Base-by-base conservation (phyloP, 2,329 filamentous ascomycete species). In the Ascochyta fabae region DNA sequence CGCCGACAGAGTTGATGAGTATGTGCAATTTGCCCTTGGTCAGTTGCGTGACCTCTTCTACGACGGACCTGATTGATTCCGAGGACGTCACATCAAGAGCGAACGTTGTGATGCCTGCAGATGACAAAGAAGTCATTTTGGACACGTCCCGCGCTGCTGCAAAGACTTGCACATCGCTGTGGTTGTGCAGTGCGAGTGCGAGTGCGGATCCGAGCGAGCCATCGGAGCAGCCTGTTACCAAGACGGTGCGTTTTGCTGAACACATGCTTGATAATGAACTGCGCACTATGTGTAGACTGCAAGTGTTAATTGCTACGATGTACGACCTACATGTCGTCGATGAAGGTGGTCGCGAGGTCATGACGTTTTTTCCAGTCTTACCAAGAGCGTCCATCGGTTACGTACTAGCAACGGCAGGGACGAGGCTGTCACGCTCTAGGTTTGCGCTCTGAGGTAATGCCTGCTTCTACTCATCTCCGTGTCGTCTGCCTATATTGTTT, bases 1-100 rank as follows among this genome's bases (percentile, higher is more conserved):
- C 48, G 9, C 75, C 79, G 12, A 78, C 75, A 42, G 81, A 81
- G 65, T 81, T 81, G 53, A 81, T 41, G 1, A 76, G 49, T 7
- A 68, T 59, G 23, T 60, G 49, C 12, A 62, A 26, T 27, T 42
- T 51, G 16, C 54, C 53, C n/a, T 51, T 56, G 12, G 57, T 62
- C 35, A 42, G 31, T 12, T 55, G 45, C 26, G 48, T 45, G 9
- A 59, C 12, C 8, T 53, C 49, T 39, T 53, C 43, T 2, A 51
- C 59, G 3, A 50, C 40, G 10, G 46, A 42, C 1, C 47, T 59
- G 34, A 62, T 58, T 2, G 60, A 62, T 0, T 60, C 44, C 3
- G 48, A 27, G 15, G 57, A 62, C 2, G 46, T 48, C 13, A 55
- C 52, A 22, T 60, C 58, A 4, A 60, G 36, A 57, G 46, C 3